A percentile compares a stretch with the other conserved stretches of the same genome.
These are phyloP conservation scores for Cyclostephanos invisitatus DNA, from an alignment of 108 stramenopile genomes.

Conservation along the genomic window DNA sequence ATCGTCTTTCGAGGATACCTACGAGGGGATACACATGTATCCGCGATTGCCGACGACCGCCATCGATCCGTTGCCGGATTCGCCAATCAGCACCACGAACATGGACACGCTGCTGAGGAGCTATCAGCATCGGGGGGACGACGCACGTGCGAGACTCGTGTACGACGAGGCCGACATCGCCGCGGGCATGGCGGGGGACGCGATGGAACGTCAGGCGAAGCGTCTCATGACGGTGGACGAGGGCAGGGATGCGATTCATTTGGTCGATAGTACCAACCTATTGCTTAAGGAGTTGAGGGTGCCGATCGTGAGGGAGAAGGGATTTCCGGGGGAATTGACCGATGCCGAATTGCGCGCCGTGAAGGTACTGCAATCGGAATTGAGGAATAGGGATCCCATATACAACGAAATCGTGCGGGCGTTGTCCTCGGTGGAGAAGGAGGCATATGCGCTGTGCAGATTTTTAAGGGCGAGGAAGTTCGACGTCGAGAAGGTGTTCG, in stretches of 20 bases:
- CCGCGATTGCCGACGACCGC: slow-evolving; percentile 25
- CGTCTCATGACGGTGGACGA: slow-evolving; percentile 12
- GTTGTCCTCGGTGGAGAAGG: slow-evolving; percentile 37
- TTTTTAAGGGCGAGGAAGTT: slow-evolving; percentile 45
- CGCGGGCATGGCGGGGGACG: slow-evolving; percentile 19
- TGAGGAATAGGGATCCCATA: slow-evolving; percentile 26
- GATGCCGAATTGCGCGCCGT: slow-evolving; percentile 36
- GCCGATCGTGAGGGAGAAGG: slow-evolving; percentile 33
- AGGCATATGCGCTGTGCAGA: slow-evolving; percentile 46
- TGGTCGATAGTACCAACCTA: slow-evolving; percentile 24
- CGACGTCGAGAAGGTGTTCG: slow-evolving; percentile 49
- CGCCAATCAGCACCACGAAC: slow-evolving; percentile 20
- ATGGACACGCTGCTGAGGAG: slow-evolving; percentile 28
- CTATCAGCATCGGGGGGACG: slow-evolving; percentile 26
- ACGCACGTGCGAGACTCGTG: slow-evolving; percentile 2
- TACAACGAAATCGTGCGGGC: slow-evolving; percentile 37
- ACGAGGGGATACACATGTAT: slow-evolving; percentile 36
- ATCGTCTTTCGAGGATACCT: slow-evolving; percentile 26
- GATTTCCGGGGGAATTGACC: slow-evolving; percentile 48
- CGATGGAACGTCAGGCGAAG: slow-evolving; percentile 31
- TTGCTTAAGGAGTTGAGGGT: slow-evolving; percentile 35
- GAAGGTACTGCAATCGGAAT: slow-evolving; percentile 15
- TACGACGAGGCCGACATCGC: background rate
- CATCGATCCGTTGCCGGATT: slow-evolving; percentile 13
- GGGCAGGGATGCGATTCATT: background rate